Evolutionary conservation across 2,329 filamentous ascomycete genomes (phyloP).

Genomic region (Neofusicoccum kwambonambiense): DNA sequence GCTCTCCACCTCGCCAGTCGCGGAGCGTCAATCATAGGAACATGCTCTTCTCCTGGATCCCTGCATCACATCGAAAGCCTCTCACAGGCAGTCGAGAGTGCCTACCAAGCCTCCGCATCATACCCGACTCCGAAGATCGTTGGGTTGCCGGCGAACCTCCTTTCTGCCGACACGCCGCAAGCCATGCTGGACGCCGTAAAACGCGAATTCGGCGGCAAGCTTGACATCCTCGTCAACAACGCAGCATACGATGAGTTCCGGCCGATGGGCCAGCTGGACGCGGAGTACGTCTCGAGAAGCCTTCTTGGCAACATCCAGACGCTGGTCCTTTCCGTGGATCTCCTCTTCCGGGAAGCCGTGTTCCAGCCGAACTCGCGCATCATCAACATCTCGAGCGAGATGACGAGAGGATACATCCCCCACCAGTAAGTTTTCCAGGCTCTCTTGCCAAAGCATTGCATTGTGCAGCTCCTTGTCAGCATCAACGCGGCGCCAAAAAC

Average conservation of each 20-base stretch:
- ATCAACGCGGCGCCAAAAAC: no score
- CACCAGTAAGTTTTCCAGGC: slow-evolving; percentile 4
- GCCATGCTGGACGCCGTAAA: slow-evolving; percentile 20
- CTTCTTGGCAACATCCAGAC: slow-evolving; percentile 28
- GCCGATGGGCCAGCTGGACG: slow-evolving; percentile 19
- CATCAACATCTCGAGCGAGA: slow-evolving; percentile 25
- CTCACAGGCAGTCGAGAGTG: slow-evolving; percentile 21
- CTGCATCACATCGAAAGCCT: slow-evolving; percentile 27
- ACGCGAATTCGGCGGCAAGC: slow-evolving; percentile 21
- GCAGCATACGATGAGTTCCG: slow-evolving; percentile 22
- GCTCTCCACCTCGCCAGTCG: slow-evolving; percentile 30
- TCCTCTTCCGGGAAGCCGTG: slow-evolving; percentile 21
- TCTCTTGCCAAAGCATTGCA: no score
- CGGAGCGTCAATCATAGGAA: slow-evolving; percentile 31
- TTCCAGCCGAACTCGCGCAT: slow-evolving; percentile 25
- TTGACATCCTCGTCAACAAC: slow-evolving; percentile 30
- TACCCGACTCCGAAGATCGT: slow-evolving; percentile 20
- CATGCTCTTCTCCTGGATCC: slow-evolving; percentile 27
- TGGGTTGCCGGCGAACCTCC: slow-evolving; percentile 28
- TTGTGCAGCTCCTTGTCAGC: no score
- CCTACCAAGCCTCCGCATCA: slow-evolving; percentile 20
- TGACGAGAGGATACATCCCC: slow-evolving; percentile 20
- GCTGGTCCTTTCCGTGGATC: slow-evolving; percentile 26
- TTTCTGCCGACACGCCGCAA: slow-evolving; percentile 20
- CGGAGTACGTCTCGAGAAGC: slow-evolving; percentile 21